Base-by-base conservation (phyloP, 2,329 filamentous ascomycete genomes). In the Cordyceps cateniannulata region DNA sequence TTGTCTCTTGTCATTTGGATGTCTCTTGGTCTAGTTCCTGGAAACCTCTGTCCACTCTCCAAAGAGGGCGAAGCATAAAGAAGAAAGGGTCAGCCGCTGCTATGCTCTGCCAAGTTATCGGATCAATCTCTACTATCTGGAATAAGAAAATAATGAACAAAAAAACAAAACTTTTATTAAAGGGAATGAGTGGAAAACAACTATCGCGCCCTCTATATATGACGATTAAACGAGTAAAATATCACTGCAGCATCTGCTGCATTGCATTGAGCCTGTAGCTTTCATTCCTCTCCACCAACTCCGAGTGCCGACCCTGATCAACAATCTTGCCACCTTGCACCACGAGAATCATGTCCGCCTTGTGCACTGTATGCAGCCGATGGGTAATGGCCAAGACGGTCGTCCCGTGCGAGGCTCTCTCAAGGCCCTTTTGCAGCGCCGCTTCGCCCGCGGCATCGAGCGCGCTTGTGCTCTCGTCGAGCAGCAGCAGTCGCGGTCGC, bases 391-490 rank as follows among this genome's bases (percentile, higher is more conserved):
- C 78, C 62, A 81, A 70, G 16, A 80, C 77, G 1, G 78, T 81
- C 18, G 77, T 76, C 61, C 65, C 76, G 42, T 72, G 73, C 1
- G 75, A 75, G 0, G 75, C 79, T 62, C 71, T 76, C 70, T 86
- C 82, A 47, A 89, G 73, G 0, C 83, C 85, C 5, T 85, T 77
- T 47, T 87, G 80, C n/a, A 92, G 79, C 12, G 85, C 70, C 3
- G 76, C 75, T 27, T 88, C 85, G 38, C 81, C 85, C 65, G 84
- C 83, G 0, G 82, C 80, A 67, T 92, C 89, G 3, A 93, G 75
- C 7, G 85, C 86, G 25, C 83, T 86, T 0, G 89, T 92, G n/a
- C 87, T 86, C 75, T 92, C 89, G 66, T 93, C 89, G 1, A 92
- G 76, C 47, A 93, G 80, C 32, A 92, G 71, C 3, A 92, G 76